These are phyloP conservation scores for Trichoderma atroviride DNA, from an alignment of 2,329 filamentous ascomycete species.

Conservation along the genomic window DNA sequence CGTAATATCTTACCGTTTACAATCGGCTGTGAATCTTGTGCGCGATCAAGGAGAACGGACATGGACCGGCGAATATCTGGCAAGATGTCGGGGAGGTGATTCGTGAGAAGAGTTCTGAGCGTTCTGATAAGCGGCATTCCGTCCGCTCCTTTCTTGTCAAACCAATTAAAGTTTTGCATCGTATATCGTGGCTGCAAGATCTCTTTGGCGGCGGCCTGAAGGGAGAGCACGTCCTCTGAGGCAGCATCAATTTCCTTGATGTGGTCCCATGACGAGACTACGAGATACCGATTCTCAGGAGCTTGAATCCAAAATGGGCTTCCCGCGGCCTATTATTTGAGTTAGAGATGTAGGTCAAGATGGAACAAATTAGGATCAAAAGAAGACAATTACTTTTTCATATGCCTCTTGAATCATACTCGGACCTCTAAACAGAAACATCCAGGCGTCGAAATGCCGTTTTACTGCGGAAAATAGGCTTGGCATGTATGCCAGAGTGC, in stretches of 20 bases:
- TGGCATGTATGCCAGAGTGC: neutral
- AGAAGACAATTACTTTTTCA: neutral
- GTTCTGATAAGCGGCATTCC: constrained; percentile 7
- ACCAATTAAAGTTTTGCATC: constrained; percentile 18
- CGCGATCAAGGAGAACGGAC: neutral
- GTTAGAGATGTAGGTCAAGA: neutral
- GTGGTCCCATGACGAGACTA: constrained; percentile 10
- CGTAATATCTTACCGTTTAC: neutral
- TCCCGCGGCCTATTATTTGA: neutral
- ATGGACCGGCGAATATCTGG: constrained; percentile 6
- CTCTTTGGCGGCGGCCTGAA: constrained; percentile 11
- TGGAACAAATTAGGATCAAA: neutral
- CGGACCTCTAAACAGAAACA: neutral
- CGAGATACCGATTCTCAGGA: constrained; percentile 9
- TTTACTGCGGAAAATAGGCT: neutral
- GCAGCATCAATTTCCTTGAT: constrained; percentile 15
- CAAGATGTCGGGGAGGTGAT: constrained; percentile 13
- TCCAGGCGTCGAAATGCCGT: neutral
- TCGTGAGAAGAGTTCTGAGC: constrained; percentile 8
- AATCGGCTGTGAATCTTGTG: neutral
- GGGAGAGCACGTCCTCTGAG: constrained; percentile 3
- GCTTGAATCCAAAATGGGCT: constrained; percentile 8
- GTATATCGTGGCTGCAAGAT: constrained; percentile 11
- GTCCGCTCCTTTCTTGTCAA: constrained; percentile 7
- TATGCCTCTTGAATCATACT: constrained; percentile 8